Percentiles rank a stretch among this genome's conserved stretches.
Conservation (phyloP, 768 basidiomycete species). For the Panus rudis region DNA sequence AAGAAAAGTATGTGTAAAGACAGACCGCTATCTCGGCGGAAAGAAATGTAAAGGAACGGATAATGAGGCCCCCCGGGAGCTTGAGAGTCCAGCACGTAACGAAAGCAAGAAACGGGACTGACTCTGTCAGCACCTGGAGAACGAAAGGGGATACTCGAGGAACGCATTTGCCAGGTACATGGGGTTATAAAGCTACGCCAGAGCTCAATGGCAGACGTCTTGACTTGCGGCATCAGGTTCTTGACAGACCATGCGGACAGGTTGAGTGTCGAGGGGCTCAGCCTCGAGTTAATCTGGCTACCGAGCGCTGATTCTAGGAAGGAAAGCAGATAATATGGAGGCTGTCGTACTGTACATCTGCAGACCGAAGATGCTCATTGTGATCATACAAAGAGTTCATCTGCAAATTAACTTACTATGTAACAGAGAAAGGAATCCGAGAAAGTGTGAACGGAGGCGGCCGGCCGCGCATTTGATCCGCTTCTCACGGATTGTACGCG, state of each 20-base stretch:
- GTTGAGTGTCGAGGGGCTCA: not conserved
- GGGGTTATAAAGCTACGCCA: too few species aligned
- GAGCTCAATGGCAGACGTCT: not conserved
- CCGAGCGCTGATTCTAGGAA: too few species aligned
- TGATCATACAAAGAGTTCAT: too few species aligned
- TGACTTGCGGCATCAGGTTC: not conserved
- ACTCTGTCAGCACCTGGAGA: conserved; percentile 23
- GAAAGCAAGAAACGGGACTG: conserved; percentile 17
- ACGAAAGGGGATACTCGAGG: conserved; percentile 8
- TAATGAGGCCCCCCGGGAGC: conserved; percentile 20
- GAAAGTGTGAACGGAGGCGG: too few species aligned
- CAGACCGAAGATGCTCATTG: too few species aligned
- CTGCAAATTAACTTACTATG: too few species aligned
- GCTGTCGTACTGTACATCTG: too few species aligned
- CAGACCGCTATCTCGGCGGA: conserved; percentile 1
- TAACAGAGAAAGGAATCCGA: too few species aligned
- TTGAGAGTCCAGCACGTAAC: conserved; percentile 14
- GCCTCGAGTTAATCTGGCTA: conserved; percentile 3
- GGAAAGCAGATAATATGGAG: too few species aligned
- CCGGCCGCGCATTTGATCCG: too few species aligned
- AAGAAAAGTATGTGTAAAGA: conserved; percentile 7
- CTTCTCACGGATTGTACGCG: too few species aligned
- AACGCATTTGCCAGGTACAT: not conserved
- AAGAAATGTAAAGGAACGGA: conserved; percentile 9
- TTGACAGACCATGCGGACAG: conserved; percentile 1